A percentile compares a stretch with the other conserved stretches of the same genome.
These are phyloP conservation scores for Hypomontagnella submonticulosa DNA, from an alignment of 495 filamentous ascomycete genomes.

Conservation along the genomic window DNA sequence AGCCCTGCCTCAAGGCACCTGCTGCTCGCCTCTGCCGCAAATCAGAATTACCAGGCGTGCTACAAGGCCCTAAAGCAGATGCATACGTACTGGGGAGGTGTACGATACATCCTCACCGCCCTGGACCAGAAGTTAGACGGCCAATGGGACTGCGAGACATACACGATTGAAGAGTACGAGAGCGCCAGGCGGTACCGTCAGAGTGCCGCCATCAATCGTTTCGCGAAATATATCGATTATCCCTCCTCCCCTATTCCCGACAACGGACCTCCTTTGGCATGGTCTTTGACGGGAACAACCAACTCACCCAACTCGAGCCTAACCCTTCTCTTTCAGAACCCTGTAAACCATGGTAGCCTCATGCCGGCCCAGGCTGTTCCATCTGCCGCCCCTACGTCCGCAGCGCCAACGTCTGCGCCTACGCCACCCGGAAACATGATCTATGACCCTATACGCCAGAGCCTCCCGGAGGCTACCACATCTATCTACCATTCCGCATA, in stretches of 20 bases:
- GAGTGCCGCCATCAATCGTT: constrained; percentile 55
- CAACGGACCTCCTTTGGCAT: constrained; percentile 69
- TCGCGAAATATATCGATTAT: constrained; percentile 45
- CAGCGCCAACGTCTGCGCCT: constrained; percentile 49
- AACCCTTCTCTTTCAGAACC: constrained; percentile 74
- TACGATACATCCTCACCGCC: constrained; percentile 85
- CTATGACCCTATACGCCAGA: constrained; percentile 64
- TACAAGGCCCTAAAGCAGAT: constrained; percentile 82
- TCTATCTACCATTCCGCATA: constrained; percentile 59
- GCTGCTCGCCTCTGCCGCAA: constrained; percentile 77
- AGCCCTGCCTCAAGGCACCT: constrained; percentile 73
- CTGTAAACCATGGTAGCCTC: constrained; percentile 26
- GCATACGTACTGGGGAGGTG: constrained; percentile 83
- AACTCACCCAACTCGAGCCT: constrained; percentile 84
- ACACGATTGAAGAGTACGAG: constrained; percentile 81
- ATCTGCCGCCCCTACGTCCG: constrained; percentile 24
- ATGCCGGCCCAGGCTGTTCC: constrained; percentile 37
- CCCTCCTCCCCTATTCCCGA: constrained; percentile 51
- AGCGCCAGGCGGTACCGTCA: constrained; percentile 66
- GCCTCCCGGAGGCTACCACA: constrained; percentile 54
- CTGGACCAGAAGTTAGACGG: constrained; percentile 89
- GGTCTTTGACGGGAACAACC: constrained; percentile 82
- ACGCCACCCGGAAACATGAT: constrained; percentile 62
- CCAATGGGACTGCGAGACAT: constrained; percentile 82
- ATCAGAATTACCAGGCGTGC: constrained; percentile 82